These are phyloP conservation scores for Rhododendron ovatum DNA, from an alignment of 148 eudicot species.

Conservation along the genomic window DNA sequence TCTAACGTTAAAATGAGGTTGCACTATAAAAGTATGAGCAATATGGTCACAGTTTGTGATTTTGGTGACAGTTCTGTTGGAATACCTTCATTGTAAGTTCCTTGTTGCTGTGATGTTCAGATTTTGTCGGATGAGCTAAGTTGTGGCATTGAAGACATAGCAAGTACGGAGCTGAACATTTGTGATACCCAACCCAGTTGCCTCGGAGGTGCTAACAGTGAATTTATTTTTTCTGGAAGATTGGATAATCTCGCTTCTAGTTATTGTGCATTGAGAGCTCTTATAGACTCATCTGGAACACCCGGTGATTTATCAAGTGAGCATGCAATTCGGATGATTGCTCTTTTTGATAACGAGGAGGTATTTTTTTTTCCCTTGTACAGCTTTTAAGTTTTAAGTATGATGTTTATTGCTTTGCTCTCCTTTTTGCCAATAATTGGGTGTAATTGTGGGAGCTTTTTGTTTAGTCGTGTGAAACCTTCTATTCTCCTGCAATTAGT, in stretches of 20 bases:
- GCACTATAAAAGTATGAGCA: neutral
- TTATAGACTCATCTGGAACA: constrained; percentile 68
- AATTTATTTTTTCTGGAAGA: constrained; percentile 96
- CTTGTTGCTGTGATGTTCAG: constrained; percentile 31
- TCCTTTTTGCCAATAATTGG: neutral
- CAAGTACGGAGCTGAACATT: constrained; percentile 70
- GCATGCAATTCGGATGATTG: constrained; percentile 79
- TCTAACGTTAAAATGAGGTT: neutral
- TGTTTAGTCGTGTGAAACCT: neutral
- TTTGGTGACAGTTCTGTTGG: neutral
- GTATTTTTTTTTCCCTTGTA: constrained; percentile 27
- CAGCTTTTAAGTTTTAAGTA: neutral
- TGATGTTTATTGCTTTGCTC: neutral
- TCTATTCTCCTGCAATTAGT: neutral
- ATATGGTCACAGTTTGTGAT: neutral
- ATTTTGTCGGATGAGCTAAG: constrained; percentile 79
- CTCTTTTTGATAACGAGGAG: constrained; percentile 96
- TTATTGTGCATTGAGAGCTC: constrained; percentile 91
- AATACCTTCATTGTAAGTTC: neutral
- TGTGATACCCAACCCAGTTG: constrained; percentile 98
- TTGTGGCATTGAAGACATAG: constrained; percentile 66
- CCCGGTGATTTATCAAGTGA: constrained; percentile 68
- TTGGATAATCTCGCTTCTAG: constrained; percentile 97
- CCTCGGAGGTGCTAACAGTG: constrained; percentile 88
- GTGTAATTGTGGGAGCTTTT: neutral